These are phyloP conservation scores for Tricholomella constricta DNA, from an alignment of 768 basidiomycete species.

Conservation along the genomic window DNA sequence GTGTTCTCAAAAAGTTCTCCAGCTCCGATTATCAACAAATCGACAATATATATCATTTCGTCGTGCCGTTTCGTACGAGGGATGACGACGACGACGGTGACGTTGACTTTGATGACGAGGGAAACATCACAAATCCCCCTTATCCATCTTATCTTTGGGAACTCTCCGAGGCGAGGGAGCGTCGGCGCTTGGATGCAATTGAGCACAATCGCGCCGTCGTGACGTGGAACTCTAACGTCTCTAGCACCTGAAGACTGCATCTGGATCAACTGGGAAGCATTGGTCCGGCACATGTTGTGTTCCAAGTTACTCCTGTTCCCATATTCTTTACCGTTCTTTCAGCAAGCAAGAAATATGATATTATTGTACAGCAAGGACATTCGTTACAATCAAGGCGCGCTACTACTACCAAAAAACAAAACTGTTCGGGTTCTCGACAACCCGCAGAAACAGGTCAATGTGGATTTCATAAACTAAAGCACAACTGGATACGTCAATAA, in stretches of 20 bases:
- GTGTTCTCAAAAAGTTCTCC: conserved; percentile 20
- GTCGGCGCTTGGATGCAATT: conserved; percentile 16
- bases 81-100: conserved; percentile 18
- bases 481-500: too few species aligned
- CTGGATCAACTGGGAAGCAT: too few species aligned
- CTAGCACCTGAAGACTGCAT: not conserved
- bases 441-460: too few species aligned
- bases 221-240: not conserved
- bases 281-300: too few species aligned
- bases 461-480: too few species aligned
- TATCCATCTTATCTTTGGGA: conserved; percentile 23
- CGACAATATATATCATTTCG: conserved; percentile 12
- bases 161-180: conserved; percentile 18
- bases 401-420: too few species aligned
- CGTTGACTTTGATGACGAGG: conserved; percentile 18
- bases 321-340: too few species aligned
- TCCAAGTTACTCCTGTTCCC: too few species aligned
- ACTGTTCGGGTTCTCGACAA: too few species aligned
- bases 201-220: not conserved
- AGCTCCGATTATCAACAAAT: conserved; percentile 14
- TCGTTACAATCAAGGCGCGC: too few species aligned
- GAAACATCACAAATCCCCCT: conserved; percentile 21
- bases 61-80: conserved; percentile 15
- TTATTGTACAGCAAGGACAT: too few species aligned
- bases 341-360: too few species aligned